Conservation (phyloP, 1,284 basidiomycete species). For the Nidula niveotomentosa region DNA sequence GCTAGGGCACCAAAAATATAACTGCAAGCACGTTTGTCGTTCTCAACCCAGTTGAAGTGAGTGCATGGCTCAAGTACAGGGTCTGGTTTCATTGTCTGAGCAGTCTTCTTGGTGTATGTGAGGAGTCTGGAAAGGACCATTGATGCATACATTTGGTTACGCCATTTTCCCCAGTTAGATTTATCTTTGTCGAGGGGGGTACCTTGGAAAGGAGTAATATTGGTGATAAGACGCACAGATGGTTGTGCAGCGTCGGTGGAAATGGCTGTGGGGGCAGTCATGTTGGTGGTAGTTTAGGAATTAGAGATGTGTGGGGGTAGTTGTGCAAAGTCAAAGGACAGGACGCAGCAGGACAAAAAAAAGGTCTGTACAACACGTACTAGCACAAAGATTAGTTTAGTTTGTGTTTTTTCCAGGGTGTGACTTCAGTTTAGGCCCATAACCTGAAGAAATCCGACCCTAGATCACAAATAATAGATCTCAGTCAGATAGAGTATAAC, state of each 20-base stretch:
- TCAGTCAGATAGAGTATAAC: too few relatives aligned
- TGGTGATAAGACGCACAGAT: neutral
- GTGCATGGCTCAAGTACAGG: slow-evolving; percentile 4
- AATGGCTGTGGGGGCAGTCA: neutral
- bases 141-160: neutral
- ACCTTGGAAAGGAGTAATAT: neutral
- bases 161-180: slow-evolving; percentile 6
- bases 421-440: slow-evolving; percentile 5
- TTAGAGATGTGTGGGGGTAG: neutral
- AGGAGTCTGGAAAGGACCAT: slow-evolving; percentile 2
- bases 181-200: slow-evolving; percentile 1
- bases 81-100: neutral
- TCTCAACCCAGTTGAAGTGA: slow-evolving; percentile 8
- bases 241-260: neutral
- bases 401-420: too few relatives aligned
- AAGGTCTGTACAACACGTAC: too few relatives aligned
- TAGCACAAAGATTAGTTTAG: neutral
- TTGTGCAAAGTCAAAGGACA: neutral
- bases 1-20: slow-evolving; percentile 5
- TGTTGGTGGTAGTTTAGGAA: neutral
- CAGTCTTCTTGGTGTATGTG: slow-evolving; percentile 2
- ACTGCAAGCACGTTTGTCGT: slow-evolving; percentile 2
- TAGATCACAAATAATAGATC: too few relatives aligned
- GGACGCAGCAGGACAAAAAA: neutral
- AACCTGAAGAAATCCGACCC: slow-evolving; percentile 6